Base-by-base conservation (phyloP, 495 filamentous ascomycete species). In the Corynascus novoguineensis region DNA sequence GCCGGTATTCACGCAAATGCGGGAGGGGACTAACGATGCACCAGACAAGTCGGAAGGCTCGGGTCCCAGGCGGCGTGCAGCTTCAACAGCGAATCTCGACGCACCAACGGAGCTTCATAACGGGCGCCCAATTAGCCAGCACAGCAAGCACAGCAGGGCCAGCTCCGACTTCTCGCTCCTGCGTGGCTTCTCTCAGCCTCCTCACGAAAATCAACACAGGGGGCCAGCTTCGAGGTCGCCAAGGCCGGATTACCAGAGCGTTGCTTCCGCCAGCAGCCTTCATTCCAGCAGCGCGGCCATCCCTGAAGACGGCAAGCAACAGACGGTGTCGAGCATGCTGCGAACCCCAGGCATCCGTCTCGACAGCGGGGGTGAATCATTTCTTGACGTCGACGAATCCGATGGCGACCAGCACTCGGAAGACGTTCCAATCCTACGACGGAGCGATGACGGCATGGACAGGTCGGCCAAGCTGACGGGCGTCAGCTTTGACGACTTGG, bases 401-500 rank as follows among this genome's bases (percentile, higher is more conserved):
- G 82, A 84, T 53, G 70, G 68, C 21, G 78, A 83, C 49, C 72
- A 73, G 42, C 79, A 80, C 58, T 77, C 79, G 21, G 83, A 86
- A 49, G 83, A 84, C 53, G 78, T 81, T 57, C 82, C 81, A 27
- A 80, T 84, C 42, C 64, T 85, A 28, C 78, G 81, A 64, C 78
- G 82, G 38, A 74, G 72, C 53, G 78, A 81, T 50, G 78, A 81
- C 40, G 68, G 53, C 44, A 62, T 76, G 24, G 78, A 81, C 27
- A 71, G 72, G 56, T 70, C 77, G 4, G 66, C 71, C 10, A 79
- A 75, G 66, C 80, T 80, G 49, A 69, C 73, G 11, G 89, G 89
- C 4, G 74, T 86, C 19, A 83, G 82, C 7, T 96, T 95, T 63
- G 90, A 95, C 62, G 89, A 95, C 50, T 78, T 98, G 9, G 86